Evolutionary conservation across 257 asterid species (phyloP).

Genomic region (Solanum pennellii): DNA sequence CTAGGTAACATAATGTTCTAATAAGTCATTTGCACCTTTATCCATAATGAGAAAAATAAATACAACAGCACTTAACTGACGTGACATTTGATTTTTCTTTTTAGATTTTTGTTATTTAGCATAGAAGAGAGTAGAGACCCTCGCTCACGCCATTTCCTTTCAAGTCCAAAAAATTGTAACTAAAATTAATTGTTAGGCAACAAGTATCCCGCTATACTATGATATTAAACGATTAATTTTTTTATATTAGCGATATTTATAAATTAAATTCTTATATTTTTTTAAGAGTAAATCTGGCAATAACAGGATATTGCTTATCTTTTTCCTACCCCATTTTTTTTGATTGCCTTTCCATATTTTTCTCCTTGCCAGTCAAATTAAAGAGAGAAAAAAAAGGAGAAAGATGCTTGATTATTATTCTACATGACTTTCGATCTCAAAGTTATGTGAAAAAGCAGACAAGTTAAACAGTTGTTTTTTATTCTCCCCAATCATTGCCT

Average conservation of each 20-base stretch:
- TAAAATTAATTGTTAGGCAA: neutral
- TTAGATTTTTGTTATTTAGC: too few species aligned
- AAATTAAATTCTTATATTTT: neutral
- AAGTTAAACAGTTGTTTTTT: neutral
- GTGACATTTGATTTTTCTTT: neutral
- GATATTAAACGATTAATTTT: neutral
- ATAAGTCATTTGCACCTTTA: neutral
- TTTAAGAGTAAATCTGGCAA: neutral
- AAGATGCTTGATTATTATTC: neutral
- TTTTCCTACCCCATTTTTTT: neutral
- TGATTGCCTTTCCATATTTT: neutral
- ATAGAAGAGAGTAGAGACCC: too few species aligned
- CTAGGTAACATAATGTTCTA: neutral
- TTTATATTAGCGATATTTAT: neutral
- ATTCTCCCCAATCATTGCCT: neutral
- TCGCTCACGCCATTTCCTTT: too few species aligned
- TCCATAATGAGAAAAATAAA: neutral
- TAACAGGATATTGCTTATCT: neutral
- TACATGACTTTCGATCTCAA: neutral
- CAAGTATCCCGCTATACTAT: neutral
- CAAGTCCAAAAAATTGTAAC: neutral
- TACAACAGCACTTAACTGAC: neutral
- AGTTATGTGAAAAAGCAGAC: neutral
- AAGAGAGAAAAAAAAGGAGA: too few species aligned
- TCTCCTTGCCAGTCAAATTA: neutral